Percentiles rank a stretch among this genome's conserved stretches.
Conservation (phyloP, 2,329 filamentous ascomycete species). For the Trichoderma koningiopsis region DNA sequence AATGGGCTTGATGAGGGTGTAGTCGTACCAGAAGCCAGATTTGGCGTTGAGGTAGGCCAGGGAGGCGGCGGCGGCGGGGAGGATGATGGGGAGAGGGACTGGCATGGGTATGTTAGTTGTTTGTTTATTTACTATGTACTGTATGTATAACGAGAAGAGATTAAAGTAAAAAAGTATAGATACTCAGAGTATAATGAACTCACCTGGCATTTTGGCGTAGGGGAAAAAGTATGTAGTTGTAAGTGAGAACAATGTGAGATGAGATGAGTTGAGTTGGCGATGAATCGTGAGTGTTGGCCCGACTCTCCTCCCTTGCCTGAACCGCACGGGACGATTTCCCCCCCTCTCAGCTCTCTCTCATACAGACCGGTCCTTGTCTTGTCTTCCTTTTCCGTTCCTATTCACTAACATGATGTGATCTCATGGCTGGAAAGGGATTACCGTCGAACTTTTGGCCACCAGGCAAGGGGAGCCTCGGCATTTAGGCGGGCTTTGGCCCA, state of each 20-base stretch:
- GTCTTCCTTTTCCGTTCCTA: neutral
- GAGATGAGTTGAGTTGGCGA: neutral
- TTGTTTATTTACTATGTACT: neutral
- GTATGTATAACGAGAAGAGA: neutral
- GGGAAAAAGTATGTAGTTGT: neutral
- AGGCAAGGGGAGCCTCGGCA: conserved; percentile 3
- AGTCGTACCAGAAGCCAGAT: conserved; percentile 67
- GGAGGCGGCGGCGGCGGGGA: conserved; percentile 64
- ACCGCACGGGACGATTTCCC: neutral
- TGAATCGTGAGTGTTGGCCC: neutral
- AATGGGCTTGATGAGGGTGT: conserved; percentile 57
- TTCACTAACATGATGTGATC: conserved; percentile 2
- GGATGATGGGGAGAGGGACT: conserved; percentile 58
- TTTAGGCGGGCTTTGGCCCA: neutral
- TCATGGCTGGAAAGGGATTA: conserved; percentile 2
- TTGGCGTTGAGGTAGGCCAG: conserved; percentile 80
- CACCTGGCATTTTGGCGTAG: conserved; percentile 16
- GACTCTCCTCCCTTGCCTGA: neutral
- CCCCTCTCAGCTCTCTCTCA: neutral
- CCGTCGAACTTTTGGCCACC: neutral
- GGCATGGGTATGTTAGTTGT: neutral
- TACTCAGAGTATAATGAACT: neutral
- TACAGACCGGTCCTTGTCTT: neutral
- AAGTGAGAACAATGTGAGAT: neutral
- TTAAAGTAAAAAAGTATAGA: neutral